These are phyloP conservation scores for Neurospora discreta DNA, from an alignment of 495 filamentous ascomycete species.

Conservation along the genomic window DNA sequence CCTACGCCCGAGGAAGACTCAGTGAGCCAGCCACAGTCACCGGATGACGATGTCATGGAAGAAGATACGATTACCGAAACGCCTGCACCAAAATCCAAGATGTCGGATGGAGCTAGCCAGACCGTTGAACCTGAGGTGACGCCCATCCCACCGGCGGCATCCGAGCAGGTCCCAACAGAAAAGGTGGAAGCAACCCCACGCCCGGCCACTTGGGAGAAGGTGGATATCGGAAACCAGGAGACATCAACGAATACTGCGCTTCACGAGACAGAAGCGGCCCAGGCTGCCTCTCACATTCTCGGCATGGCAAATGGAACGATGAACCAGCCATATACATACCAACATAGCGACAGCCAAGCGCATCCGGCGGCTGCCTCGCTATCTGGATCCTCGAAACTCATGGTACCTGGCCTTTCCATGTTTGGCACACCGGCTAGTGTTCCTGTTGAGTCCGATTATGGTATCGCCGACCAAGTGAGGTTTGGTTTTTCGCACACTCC, in stretches of 20 bases:
- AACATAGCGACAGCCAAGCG: neutral
- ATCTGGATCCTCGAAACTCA: conserved; percentile 8
- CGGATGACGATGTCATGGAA: conserved; percentile 23
- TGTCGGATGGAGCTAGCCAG: conserved; percentile 38
- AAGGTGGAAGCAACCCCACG: neutral
- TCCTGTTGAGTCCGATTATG: conserved; percentile 5
- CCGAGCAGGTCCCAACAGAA: neutral
- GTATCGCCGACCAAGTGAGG: conserved; percentile 21
- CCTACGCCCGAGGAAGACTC: neutral
- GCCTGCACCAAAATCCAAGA: conserved; percentile 13
- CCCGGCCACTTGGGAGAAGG: neutral
- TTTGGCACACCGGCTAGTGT: conserved; percentile 13
- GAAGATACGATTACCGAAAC: conserved; percentile 13
- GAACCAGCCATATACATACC: neutral
- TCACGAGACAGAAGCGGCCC: neutral
- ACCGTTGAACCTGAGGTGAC: conserved; percentile 30
- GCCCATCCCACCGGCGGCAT: neutral
- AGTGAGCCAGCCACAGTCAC: conserved; percentile 1
- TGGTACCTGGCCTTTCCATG: conserved; percentile 8
- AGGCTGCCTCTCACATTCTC: neutral
- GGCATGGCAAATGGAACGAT: neutral
- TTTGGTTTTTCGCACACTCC: conserved; percentile 25
- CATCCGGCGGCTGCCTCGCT: neutral
- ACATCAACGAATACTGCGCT: neutral
- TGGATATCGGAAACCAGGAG: neutral